phyloP scores from a whole-genome alignment of 352 stramenopile species.

The Phytophthora citricola region DNA sequence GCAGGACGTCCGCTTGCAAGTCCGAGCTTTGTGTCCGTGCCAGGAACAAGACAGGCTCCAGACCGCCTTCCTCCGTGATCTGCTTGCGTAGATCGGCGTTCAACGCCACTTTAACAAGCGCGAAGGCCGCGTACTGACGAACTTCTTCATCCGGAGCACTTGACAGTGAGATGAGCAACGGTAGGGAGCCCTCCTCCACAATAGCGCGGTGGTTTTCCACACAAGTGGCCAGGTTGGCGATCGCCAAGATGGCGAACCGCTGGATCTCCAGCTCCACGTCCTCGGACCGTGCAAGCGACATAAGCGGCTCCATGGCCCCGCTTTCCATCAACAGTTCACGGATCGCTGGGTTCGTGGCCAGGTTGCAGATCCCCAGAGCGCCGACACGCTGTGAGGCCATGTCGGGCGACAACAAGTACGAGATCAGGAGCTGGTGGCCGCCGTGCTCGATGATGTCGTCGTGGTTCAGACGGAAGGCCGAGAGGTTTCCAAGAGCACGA shows the following conservation, averaged over 20 bases:
- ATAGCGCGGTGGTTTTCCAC: constrained; percentile 95
- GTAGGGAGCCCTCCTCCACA: constrained; percentile 93
- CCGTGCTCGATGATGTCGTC: constrained; percentile 92
- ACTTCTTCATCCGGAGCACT: constrained; percentile 95
- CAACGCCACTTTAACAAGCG: constrained; percentile 94
- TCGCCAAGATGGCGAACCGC: constrained; percentile 92
- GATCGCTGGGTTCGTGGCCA: constrained; percentile 92
- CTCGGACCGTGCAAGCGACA: constrained; percentile 93
- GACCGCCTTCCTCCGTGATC: constrained; percentile 95
- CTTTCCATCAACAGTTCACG: constrained; percentile 93
- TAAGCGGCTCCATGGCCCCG: constrained; percentile 95
- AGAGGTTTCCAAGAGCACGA: constrained; percentile 93
- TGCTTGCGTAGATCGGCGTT: constrained; percentile 95
- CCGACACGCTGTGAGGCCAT: constrained; percentile 94
- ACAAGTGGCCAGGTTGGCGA: constrained; percentile 95
- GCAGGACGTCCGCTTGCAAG: constrained; percentile 93
- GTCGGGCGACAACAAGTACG: constrained; percentile 95
- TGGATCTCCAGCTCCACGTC: constrained; percentile 97
- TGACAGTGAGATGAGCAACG: constrained; percentile 95
- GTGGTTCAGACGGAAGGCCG: constrained; percentile 89
- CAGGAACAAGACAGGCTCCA: constrained; percentile 97
- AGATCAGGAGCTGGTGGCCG: constrained; percentile 95
- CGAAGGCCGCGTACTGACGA: constrained; percentile 95
- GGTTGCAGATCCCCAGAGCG: constrained; percentile 94
- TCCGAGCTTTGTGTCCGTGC: constrained; percentile 92